Percentiles rank a stretch among this genome's conserved stretches.
Evolutionary conservation across 2,329 filamentous ascomycete species (phyloP).

Genomic region (Aaosphaeria arxii): DNA sequence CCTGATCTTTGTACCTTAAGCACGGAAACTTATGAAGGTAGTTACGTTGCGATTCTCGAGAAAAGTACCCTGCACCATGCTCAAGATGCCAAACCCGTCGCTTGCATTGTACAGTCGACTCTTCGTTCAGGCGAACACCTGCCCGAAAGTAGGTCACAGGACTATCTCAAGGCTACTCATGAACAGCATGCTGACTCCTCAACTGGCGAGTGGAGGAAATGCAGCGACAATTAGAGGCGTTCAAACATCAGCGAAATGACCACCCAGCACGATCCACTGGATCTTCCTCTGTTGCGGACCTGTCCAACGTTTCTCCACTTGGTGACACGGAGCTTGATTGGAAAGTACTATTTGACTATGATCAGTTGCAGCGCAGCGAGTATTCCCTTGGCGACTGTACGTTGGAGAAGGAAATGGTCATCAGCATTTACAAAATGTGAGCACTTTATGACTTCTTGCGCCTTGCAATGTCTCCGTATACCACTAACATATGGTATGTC

Average conservation of each 20-base stretch:
- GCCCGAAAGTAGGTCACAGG: conserved; percentile 16
- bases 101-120: conserved; percentile 20
- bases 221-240: conserved; percentile 15
- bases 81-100: conserved; percentile 14
- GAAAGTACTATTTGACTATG: too few species aligned
- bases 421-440: conserved; percentile 17
- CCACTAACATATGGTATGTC: not conserved
- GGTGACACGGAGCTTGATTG: not conserved
- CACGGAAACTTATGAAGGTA: not conserved
- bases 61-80: conserved; percentile 18
- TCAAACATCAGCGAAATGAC: conserved; percentile 10
- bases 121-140: conserved; percentile 19
- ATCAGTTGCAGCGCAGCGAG: too few species aligned
- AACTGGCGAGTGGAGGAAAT: conserved; percentile 21
- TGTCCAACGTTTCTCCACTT: conserved; percentile 1
- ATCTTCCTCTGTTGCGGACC: conserved; percentile 9
- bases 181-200: too few species aligned
- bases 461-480: not conserved
- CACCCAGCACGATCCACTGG: conserved; percentile 8
- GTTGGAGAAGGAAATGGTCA: conserved; percentile 9
- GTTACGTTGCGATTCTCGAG: conserved; percentile 18
- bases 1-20: not conserved
- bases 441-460: not conserved
- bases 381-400: not conserved
- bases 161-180: too few species aligned